These are phyloP conservation scores for Hapsidospora chrysogenum DNA, from an alignment of 495 filamentous ascomycete species.

Conservation along the genomic window DNA sequence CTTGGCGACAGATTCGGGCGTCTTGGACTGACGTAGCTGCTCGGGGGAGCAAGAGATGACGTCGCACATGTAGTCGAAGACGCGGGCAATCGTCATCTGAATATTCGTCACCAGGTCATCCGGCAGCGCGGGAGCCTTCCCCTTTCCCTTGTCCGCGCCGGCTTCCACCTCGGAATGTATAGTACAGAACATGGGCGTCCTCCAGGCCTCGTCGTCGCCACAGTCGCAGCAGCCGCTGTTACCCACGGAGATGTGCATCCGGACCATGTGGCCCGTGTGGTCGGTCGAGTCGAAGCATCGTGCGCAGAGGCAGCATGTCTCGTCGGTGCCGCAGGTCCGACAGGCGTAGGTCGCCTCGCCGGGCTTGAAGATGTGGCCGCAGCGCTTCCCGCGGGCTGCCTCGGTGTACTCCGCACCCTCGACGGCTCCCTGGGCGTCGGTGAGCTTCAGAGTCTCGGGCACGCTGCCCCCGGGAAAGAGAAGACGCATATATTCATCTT, in stretches of 20 bases:
- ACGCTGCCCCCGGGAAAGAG: slow-evolving; percentile 63
- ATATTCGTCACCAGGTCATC: slow-evolving; percentile 58
- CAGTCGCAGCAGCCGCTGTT: slow-evolving; percentile 96
- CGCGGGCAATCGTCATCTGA: slow-evolving; percentile 65
- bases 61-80: slow-evolving; percentile 88
- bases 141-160: slow-evolving; percentile 44
- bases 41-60: slow-evolving; percentile 96
- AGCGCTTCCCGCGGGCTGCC: slow-evolving; percentile 82
- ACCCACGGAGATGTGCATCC: slow-evolving; percentile 67
- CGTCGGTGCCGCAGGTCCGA: slow-evolving; percentile 77
- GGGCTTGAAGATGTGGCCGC: slow-evolving; percentile 86
- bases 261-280: slow-evolving; percentile 83
- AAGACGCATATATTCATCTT: slow-evolving; percentile 49
- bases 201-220: slow-evolving; percentile 89
- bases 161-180: slow-evolving; percentile 61
- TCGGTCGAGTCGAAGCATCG: slow-evolving; percentile 91
- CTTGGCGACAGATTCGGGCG: slow-evolving; percentile 54
- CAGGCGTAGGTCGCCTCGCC: slow-evolving; percentile 90
- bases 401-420: slow-evolving; percentile 93
- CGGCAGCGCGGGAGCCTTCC: slow-evolving; percentile 44
- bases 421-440: slow-evolving; percentile 73
- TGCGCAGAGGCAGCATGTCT: slow-evolving; percentile 74
- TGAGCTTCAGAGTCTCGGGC: slow-evolving; percentile 52
- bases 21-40: slow-evolving; percentile 74
- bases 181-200: slow-evolving; percentile 69